These are phyloP conservation scores for Trichoderma brevicompactum DNA, from an alignment of 2,329 filamentous ascomycete species.

Conservation along the genomic window DNA sequence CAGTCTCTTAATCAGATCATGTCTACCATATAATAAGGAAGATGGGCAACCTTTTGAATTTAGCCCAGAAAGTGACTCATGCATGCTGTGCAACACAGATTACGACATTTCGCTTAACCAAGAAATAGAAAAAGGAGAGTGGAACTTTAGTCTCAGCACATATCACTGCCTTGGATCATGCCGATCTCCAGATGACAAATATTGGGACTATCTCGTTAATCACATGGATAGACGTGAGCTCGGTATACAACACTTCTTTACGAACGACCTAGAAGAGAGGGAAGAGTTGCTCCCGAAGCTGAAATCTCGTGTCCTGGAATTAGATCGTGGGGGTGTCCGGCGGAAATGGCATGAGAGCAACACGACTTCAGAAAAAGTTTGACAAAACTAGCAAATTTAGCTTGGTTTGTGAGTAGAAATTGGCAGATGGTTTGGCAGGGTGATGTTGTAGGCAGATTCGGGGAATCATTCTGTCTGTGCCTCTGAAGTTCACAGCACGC, in stretches of 20 bases:
- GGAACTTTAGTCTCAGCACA: background rate
- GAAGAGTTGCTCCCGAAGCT: background rate
- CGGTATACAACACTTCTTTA: too few relatives aligned
- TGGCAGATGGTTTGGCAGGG: too few relatives aligned
- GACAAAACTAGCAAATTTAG: too few relatives aligned
- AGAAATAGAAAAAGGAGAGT: background rate
- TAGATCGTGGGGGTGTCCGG: background rate
- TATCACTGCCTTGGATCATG: constrained; percentile 6
- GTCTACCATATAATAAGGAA: too few relatives aligned
- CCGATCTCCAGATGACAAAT: background rate
- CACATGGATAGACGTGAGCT: too few relatives aligned
- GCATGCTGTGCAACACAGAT: background rate
- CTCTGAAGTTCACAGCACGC: too few relatives aligned
- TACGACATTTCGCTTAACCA: background rate
- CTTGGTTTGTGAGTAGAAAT: too few relatives aligned
- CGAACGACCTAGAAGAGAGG: too few relatives aligned
- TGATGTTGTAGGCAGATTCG: too few relatives aligned
- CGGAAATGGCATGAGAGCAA: background rate
- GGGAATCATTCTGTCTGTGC: too few relatives aligned
- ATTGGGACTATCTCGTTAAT: background rate
- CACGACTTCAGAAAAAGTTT: background rate
- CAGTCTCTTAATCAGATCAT: background rate
- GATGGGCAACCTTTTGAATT: background rate
- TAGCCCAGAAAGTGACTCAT: background rate
- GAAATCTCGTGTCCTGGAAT: background rate